Base-by-base conservation (phyloP, 257 asterid genomes). In the Solanum chiquidenum region DNA sequence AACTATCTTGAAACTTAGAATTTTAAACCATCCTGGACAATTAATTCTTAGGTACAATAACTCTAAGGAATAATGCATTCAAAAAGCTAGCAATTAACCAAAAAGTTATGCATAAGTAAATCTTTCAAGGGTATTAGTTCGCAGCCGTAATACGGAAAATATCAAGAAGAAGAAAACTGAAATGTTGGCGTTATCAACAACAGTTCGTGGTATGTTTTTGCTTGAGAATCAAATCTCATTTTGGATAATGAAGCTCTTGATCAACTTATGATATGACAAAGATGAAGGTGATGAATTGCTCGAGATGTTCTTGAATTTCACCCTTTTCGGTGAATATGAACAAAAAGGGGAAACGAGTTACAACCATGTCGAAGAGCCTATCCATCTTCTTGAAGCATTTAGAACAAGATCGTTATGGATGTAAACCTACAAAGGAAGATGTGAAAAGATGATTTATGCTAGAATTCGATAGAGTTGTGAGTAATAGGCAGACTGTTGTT, bases 371-470 rank as follows among this genome's bases (percentile, higher is more conserved):
- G 55, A 75, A 75, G 83, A 75, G 12, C 83, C 55, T 37, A 33
- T 75, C 33, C 83, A 75, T 75, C 83, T 75, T 75, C 83, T 37
- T 38, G 83, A 75, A 75, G 55, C 83, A 75, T 75, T 75, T 75
- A 75, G 83, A 37, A 89, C 92, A 95, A 84, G 95, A 94, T 88
- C 93, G 95, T 60, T 95, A 97, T 90, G 95, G 93, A 82, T 96
- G 98, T 87, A 96, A 94, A 92, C 99, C 98, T 83, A 96, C 97
- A 9, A 93, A 92, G 86, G 97, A 94, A 69, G 97, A 92, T 79
- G 94, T 92, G 84, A 90, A 95, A 87, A 90, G 95, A 86, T 94
- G 98, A 90, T 92, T 95, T 89, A 92, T 94, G 95, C 55, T 95
- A 91, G 96, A 93, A 86, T 94, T 95, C 83, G 96, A 94, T 90